Evolutionary conservation across 2,329 filamentous ascomycete genomes (phyloP), one percentile per base, ranked within the genome.

Genomic region (Talaromyces marneffei): DNA sequence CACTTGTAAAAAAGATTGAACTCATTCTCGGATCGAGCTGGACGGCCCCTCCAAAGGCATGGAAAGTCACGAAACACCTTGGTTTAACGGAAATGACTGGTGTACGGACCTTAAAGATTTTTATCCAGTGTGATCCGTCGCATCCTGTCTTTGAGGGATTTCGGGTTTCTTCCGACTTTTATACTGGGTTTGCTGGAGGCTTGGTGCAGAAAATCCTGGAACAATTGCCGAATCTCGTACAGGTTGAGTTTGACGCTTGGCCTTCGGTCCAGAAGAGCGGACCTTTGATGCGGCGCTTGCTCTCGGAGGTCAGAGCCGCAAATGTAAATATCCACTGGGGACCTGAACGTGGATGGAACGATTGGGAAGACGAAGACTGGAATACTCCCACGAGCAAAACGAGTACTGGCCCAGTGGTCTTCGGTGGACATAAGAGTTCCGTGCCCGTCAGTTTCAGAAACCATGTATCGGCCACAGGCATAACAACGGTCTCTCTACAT

Each of bases 21-120:
- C 70, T 87, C 63, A 78, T 83, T 3, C 71, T 87, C 3, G 84
- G 85, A 0, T 83, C 82, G 2, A 83, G 83, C 59, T 87, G 84
- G 82, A 83, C 78, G 3, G 76, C 76, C 40, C 83, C 83, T 25
- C 84, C 84, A 14, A 75, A 75, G 56, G 77, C 77, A 59, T 86
- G 85, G 80, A 77, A 77, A 18, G 79, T 83, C 16, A 77, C 79
- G 53, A 71, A 75, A 14, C 66, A 74, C 1, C 73, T 86, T 7
- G 82, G 83, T 0, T 68, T 86, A 37, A 68, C 71, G 3, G 78
- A 83, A 42, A 79, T 80, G 72, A 73, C 65, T 14, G 76, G 75
- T 42, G 70, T 83, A 7, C 75, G 79, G 48, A 75, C 73, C 3
- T 68, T 87, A 52, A 82, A 80, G 63, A 74, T 87, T 7, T 85